phyloP scores from a whole-genome alignment of 78 protist genomes.

The Diacronema lutheri region DNA sequence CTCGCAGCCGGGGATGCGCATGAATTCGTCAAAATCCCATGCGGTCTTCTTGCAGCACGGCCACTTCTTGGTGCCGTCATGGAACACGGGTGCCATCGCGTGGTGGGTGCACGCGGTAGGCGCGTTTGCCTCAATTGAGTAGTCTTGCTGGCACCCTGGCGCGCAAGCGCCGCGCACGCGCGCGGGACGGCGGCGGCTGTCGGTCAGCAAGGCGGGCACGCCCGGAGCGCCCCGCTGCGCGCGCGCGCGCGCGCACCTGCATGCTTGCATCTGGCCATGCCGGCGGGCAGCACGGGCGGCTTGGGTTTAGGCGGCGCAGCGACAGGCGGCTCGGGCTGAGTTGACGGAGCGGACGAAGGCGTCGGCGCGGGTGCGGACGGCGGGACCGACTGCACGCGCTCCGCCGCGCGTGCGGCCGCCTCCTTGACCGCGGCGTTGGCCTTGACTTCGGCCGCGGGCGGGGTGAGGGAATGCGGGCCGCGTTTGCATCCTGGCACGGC shows the following conservation, averaged over 20 bases:
- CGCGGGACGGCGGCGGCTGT: no score
- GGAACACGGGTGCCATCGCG: constrained; percentile 5
- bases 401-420: no score
- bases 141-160: neutral
- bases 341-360: no score
- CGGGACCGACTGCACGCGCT: no score
- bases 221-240: no score
- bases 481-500: neutral
- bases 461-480: neutral
- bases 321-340: no score
- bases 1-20: constrained; percentile 10
- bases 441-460: neutral
- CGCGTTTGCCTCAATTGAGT: neutral
- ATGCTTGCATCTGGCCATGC: neutral
- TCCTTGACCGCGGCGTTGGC: neutral
- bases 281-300: neutral
- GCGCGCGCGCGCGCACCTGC: neutral
- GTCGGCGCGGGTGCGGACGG: no score
- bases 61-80: constrained; percentile 15
- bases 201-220: no score
- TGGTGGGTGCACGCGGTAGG: neutral
- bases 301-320: neutral
- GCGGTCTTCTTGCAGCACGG: neutral
- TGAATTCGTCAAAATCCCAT: constrained; percentile 22
- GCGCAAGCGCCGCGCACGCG: no score